Conservation (phyloP, 495 filamentous ascomycete species). For the Penicillium riverlandense region DNA sequence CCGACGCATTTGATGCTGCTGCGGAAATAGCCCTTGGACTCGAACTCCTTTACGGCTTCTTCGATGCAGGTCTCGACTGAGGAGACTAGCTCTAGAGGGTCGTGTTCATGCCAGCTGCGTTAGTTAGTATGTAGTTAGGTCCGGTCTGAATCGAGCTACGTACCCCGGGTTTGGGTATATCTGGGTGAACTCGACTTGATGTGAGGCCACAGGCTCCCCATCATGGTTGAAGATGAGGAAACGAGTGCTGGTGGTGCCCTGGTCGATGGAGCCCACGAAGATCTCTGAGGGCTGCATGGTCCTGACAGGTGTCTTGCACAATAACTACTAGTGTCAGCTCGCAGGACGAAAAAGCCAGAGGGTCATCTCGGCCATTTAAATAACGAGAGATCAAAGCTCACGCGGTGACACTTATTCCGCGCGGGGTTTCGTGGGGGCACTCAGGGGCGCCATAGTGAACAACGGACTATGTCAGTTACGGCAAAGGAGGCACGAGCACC, state of each 20-base stretch:
- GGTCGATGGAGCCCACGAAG: slow-evolving; percentile 74
- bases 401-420: slow-evolving; percentile 5
- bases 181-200: slow-evolving; percentile 89
- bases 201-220: slow-evolving; percentile 73
- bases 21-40: slow-evolving; percentile 56
- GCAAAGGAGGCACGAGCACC: no score
- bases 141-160: slow-evolving; percentile 18
- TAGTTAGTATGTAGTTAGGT: slow-evolving; percentile 2
- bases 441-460: no score
- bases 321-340: no score
- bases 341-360: not conserved
- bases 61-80: slow-evolving; percentile 84
- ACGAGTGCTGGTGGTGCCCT: slow-evolving; percentile 87
- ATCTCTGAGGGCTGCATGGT: slow-evolving; percentile 22
- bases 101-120: slow-evolving; percentile 86
- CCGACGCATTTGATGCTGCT: slow-evolving; percentile 73
- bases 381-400: not conserved
- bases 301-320: not conserved
- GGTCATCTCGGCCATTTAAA: slow-evolving; percentile 3
- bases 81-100: slow-evolving; percentile 67
- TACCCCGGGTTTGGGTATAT: slow-evolving; percentile 87
- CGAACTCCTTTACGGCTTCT: slow-evolving; percentile 63
- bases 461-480: no score
- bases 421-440: not conserved
- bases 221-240: slow-evolving; percentile 83